Conservation (phyloP, 2,329 filamentous ascomycete genomes). For the Coleophoma crateriformis region DNA sequence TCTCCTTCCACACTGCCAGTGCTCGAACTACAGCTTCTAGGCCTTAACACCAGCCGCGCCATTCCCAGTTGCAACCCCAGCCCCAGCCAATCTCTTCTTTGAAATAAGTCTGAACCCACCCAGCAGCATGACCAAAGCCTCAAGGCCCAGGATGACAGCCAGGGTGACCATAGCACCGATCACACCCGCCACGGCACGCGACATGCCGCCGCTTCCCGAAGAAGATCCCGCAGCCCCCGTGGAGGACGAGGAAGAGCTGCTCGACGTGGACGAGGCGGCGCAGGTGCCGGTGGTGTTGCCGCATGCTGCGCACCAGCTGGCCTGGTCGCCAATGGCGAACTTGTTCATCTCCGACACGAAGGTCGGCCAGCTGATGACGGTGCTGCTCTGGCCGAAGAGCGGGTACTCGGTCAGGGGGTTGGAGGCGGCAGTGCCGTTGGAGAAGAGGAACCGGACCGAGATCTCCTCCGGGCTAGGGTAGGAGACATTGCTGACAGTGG, state of each 20-base stretch:
- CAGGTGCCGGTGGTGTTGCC: constrained; percentile 67
- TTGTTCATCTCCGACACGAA: constrained; percentile 60
- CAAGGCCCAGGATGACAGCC: constrained; percentile 53
- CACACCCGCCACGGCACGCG: constrained; percentile 70
- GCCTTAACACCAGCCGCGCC: no score
- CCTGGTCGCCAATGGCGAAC: constrained; percentile 60
- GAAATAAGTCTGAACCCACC: constrained; percentile 54
- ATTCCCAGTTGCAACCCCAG: no score
- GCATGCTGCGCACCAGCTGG: constrained; percentile 70
- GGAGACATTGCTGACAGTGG: constrained; percentile 33
- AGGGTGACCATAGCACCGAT: constrained; percentile 69
- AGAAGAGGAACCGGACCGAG: constrained; percentile 55
- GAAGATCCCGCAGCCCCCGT: constrained; percentile 16
- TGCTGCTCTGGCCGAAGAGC: constrained; percentile 52
- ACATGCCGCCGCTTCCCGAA: constrained; percentile 38
- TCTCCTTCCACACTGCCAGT: no score
- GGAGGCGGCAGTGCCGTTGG: constrained; percentile 47
- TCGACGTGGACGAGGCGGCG: constrained; percentile 35
- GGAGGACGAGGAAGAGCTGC: constrained; percentile 18
- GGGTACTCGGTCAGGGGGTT: constrained; percentile 41
- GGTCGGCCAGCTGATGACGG: constrained; percentile 59
- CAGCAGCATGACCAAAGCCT: constrained; percentile 45
- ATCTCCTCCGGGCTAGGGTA: constrained; percentile 48
- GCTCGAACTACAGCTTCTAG: no score
- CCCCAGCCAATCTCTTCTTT: constrained; percentile 37